Percentiles rank a stretch among this genome's conserved stretches.
phyloP scores from a whole-genome alignment of 768 basidiomycete genomes.

The Lactarius pseudohatsudake region DNA sequence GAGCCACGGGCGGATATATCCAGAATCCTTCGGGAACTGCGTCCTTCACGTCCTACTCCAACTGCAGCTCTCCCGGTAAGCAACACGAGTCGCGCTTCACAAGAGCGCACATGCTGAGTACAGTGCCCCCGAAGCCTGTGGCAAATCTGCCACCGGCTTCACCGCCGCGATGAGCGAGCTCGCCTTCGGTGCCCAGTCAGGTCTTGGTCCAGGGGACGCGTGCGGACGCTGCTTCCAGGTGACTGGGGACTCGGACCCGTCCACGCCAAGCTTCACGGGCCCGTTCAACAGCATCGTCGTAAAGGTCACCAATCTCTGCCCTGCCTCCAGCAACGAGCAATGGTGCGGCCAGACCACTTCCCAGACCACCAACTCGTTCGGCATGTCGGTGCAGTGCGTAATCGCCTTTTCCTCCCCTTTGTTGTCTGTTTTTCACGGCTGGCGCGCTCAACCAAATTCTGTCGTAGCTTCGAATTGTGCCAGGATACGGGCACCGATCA shows the following conservation, averaged over 20 bases:
- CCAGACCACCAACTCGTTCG: slow-evolving; percentile 44
- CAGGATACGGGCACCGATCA: background rate
- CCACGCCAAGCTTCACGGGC: slow-evolving; percentile 47
- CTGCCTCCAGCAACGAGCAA: slow-evolving; percentile 50
- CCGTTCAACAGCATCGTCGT: slow-evolving; percentile 58
- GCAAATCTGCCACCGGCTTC: slow-evolving; percentile 48
- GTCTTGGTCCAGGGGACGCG: slow-evolving; percentile 54
- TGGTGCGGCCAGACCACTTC: slow-evolving; percentile 54
- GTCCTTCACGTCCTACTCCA: slow-evolving; percentile 66
- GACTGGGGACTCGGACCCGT: slow-evolving; percentile 52
- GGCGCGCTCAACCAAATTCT: background rate
- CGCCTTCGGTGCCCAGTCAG: slow-evolving; percentile 54
- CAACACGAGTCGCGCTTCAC: background rate
- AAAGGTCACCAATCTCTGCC: slow-evolving; percentile 48
- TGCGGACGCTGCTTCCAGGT: slow-evolving; percentile 62
- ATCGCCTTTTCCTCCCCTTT: background rate
- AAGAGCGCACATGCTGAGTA: background rate
- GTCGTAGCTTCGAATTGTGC: background rate
- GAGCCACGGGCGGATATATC: too few relatives aligned
- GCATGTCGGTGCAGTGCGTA: slow-evolving; percentile 50
- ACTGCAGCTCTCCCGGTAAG: too few relatives aligned
- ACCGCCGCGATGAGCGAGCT: slow-evolving; percentile 60
- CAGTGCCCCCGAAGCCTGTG: slow-evolving; percentile 43
- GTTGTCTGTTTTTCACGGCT: background rate
- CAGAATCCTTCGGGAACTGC: slow-evolving; percentile 52